Evolutionary conservation across 2,329 filamentous ascomycete species (phyloP), one percentile per base, ranked within the genome.

Genomic region (Hymenoscyphus infarciens): DNA sequence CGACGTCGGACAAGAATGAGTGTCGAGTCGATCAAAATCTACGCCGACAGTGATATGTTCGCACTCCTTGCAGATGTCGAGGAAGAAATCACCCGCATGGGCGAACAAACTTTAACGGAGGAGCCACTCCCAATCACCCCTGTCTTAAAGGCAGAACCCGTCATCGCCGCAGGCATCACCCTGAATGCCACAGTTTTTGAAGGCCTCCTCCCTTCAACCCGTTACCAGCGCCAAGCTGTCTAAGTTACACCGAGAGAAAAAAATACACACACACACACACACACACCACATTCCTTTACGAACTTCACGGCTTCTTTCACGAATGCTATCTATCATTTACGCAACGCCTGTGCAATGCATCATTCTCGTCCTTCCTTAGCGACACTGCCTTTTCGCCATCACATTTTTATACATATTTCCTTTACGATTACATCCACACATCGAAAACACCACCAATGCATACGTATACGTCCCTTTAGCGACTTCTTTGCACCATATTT

Each of bases 11-110:
- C 11, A 76, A 81, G 53, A 70, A 74, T 13, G 80, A 80, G 55
- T 25, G 79, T 85, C 42, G 84, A 89, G 73, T 89, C 86, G 72
- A 89, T 89, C 64, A 83, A 84, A 25, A 81, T 90, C 67, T 90
- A 89, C 67, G 86, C 86, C 25, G 87, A 87, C 63, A 83, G 84
- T 63, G 86, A 88, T 56, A 82, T 91, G 8, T 89, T 87, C 67
- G 82, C 84, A 1, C 79, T 90, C 1, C 78, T 90, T 49, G 85
- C 83, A 1, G 87, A 90, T 67, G 87, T 90, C 15, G 86, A 90
- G 73, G 79, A 79, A 64, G 81, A 86, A 69, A 83, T 87, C 70
- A 81, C 74, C 35, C 70, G 70, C n/a, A 77, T 78, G 73, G 72
- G 72, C 1, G 69, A 71, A 22, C 29, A 61, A 56, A 45, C 56